phyloP scores from a whole-genome alignment of 331 rosid genomes.

The Stylosanthes scabra region DNA sequence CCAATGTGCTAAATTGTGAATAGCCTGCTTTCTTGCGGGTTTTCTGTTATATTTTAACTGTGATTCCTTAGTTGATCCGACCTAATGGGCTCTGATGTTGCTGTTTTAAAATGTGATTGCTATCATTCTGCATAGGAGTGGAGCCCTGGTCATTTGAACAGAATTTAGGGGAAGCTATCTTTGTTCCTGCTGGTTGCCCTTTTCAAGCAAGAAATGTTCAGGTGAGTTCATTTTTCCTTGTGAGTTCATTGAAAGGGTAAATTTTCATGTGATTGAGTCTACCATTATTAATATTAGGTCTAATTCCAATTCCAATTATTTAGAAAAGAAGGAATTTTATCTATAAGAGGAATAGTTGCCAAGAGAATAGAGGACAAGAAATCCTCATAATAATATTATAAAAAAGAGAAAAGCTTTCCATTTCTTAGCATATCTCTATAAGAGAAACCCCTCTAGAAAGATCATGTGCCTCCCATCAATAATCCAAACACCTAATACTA shows the following conservation, averaged over 20 bases:
- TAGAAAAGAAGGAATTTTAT: too few species aligned
- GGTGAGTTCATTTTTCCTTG: conserved; percentile 52
- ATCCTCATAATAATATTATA: too few species aligned
- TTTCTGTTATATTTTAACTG: neutral
- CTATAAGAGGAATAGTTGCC: too few species aligned
- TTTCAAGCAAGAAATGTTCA: conserved; percentile 87
- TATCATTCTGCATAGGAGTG: conserved; percentile 65
- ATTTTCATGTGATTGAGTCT: conserved; percentile 23
- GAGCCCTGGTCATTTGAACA: conserved; percentile 99
- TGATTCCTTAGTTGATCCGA: too few species aligned
- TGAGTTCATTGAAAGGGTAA: conserved; percentile 23
- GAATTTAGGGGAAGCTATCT: conserved; percentile 84
- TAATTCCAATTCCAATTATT: neutral
- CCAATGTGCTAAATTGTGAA: conserved; percentile 26
- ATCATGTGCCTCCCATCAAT: too few species aligned
- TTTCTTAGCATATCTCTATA: too few species aligned
- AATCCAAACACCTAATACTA: too few species aligned
- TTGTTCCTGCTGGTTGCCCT: conserved; percentile 98
- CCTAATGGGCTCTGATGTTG: too few species aligned
- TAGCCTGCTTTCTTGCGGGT: conserved; percentile 13
- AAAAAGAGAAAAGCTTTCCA: too few species aligned
- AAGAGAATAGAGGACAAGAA: too few species aligned
- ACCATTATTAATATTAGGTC: neutral
- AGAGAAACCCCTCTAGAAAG: too few species aligned
- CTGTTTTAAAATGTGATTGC: conserved; percentile 31